Evolutionary conservation across 75 land plant species (phyloP).

Genomic region (Sequoia sempervirens): DNA sequence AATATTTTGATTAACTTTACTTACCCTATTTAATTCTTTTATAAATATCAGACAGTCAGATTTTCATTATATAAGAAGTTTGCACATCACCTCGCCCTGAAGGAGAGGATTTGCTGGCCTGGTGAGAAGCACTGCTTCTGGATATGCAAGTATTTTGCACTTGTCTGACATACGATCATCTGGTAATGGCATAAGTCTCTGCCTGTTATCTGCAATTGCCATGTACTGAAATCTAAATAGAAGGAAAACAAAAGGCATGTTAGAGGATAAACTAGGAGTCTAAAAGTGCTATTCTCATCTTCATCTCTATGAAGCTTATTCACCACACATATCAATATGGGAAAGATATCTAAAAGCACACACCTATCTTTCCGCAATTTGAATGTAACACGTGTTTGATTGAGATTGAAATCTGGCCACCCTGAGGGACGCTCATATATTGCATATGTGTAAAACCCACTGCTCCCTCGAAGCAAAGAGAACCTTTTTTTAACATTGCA

Average conservation of each 20-base stretch:
- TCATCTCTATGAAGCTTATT: not conserved
- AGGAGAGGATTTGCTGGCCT: constrained; percentile 53
- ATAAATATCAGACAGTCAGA: not conserved
- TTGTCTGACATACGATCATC: constrained; percentile 59
- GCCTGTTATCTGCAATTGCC: constrained; percentile 67
- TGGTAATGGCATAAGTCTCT: constrained; percentile 72
- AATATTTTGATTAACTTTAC: too few relatives aligned
- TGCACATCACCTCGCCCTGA: constrained; percentile 66
- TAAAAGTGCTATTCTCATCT: not conserved
- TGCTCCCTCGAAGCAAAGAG: constrained; percentile 50
- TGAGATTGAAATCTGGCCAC: constrained; percentile 65
- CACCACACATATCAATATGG: not conserved
- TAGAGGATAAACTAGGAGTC: not conserved
- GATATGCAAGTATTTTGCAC: constrained; percentile 62
- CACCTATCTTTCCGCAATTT: constrained; percentile 78
- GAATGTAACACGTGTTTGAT: constrained; percentile 65
- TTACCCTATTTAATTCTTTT: too few relatives aligned
- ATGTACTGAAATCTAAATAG: constrained; percentile 74
- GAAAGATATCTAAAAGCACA: not conserved
- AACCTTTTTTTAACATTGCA: constrained; percentile 32
- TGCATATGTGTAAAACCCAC: constrained; percentile 72
- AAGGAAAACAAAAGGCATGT: constrained; percentile 7
- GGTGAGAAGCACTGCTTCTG: constrained; percentile 75
- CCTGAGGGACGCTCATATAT: constrained; percentile 57
- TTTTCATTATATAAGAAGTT: constrained; percentile 1